These are phyloP conservation scores for Daedaleopsis nitida DNA, from an alignment of 768 basidiomycete genomes.

Conservation along the genomic window DNA sequence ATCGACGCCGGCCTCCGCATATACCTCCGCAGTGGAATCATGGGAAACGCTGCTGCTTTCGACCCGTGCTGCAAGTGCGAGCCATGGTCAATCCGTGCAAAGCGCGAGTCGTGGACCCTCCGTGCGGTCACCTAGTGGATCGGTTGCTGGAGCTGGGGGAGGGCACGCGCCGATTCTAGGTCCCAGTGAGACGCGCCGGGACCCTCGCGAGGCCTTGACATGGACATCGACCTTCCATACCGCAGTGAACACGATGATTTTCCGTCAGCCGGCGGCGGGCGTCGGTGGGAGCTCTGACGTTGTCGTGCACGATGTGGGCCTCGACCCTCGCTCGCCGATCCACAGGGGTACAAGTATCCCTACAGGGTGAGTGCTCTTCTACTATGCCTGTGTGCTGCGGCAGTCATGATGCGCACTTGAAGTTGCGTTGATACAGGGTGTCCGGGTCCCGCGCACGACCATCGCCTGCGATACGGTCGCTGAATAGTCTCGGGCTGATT, in stretches of 20 bases:
- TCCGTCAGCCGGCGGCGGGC: neutral
- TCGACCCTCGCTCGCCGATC: conserved; percentile 21
- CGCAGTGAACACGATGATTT: neutral
- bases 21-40: too few species aligned
- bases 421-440: neutral
- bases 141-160: too few species aligned
- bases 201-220: neutral
- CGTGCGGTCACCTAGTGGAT: neutral
- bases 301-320: conserved; percentile 3
- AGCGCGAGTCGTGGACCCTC: too few species aligned
- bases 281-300: neutral
- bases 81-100: neutral
- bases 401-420: neutral
- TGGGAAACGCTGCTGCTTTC: too few species aligned
- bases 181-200: neutral
- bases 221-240: neutral
- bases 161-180: conserved; percentile 8
- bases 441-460: conserved; percentile 5
- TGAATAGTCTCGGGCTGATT: conserved; percentile 12
- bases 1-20: neutral
- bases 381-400: neutral
- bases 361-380: conserved; percentile 5
- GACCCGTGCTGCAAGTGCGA: neutral
- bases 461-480: conserved; percentile 7
- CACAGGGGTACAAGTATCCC: conserved; percentile 12